Evolutionary conservation across 2,329 filamentous ascomycete species (phyloP).

Genomic region (Fusarium nisikadoi): DNA sequence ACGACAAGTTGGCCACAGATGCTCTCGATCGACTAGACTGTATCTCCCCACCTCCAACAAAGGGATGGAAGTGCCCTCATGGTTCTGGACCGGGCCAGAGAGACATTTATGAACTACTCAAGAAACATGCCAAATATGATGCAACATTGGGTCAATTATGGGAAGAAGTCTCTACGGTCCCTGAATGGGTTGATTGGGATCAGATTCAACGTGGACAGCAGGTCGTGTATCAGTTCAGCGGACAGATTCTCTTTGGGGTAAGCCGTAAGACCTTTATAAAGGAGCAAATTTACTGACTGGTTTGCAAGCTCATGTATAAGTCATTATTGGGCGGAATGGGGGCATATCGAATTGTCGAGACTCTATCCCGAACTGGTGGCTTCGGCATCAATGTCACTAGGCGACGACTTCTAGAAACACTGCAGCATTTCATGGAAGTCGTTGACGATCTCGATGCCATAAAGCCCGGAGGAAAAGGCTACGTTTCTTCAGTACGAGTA

Average conservation of each 20-base stretch:
- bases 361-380: constrained; percentile 77
- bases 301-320: constrained; percentile 66
- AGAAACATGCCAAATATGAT: constrained; percentile 67
- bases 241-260: constrained; percentile 69
- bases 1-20: constrained; percentile 75
- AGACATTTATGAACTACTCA: constrained; percentile 72
- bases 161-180: constrained; percentile 73
- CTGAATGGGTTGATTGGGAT: constrained; percentile 81
- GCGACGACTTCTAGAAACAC: constrained; percentile 73
- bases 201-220: constrained; percentile 80
- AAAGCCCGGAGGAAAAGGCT: constrained; percentile 71
- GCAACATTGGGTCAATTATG: constrained; percentile 67
- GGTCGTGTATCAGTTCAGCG: constrained; percentile 81
- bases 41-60: constrained; percentile 56
- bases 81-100: constrained; percentile 49
- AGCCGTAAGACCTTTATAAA: constrained; percentile 22
- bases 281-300: background rate
- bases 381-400: constrained; percentile 75
- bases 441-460: constrained; percentile 72
- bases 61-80: constrained; percentile 45
- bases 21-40: constrained; percentile 72
- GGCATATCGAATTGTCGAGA: constrained; percentile 78
- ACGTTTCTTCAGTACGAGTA: constrained; percentile 70
- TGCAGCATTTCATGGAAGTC: constrained; percentile 79
- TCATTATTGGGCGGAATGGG: constrained; percentile 77